Conservation (phyloP, 805 yeast genomes). For the Hanseniaspora thailandica region DNA sequence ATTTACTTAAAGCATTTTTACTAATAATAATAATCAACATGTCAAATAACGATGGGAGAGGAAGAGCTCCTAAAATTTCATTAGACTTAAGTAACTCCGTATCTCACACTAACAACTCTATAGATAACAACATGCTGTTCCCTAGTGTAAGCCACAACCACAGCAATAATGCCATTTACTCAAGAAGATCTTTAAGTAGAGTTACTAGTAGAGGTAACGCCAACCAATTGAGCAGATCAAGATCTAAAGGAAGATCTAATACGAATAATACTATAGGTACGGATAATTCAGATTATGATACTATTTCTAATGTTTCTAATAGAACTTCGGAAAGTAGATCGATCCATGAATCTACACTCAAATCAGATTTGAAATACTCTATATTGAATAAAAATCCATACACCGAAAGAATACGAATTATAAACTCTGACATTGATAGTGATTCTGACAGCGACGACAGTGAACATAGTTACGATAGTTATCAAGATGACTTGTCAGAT, state of each 20-base stretch:
- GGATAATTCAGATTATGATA: conserved; percentile 1
- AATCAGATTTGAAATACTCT: conserved; percentile 6
- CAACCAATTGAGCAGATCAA: neutral
- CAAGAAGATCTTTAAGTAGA: conserved; percentile 12
- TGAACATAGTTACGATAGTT: neutral
- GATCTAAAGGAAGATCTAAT: conserved; percentile 5
- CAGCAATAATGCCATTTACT: conserved; percentile 12
- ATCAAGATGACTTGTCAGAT: neutral
- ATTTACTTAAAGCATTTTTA: neutral
- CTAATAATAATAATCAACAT: neutral
- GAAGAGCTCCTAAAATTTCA: conserved; percentile 10
- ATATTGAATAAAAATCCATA: conserved; percentile 10
- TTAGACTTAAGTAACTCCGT: conserved; percentile 3
- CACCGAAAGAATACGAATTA: conserved; percentile 5
- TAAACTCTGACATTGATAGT: neutral
- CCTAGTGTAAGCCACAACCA: neutral
- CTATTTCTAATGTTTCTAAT: neutral
- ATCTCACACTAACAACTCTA: neutral
- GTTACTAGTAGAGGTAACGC: conserved; percentile 5
- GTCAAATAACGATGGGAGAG: conserved; percentile 4
- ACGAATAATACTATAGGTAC: neutral
- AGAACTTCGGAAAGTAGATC: conserved; percentile 8
- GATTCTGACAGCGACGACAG: neutral
- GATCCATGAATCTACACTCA: conserved; percentile 4
- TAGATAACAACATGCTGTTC: conserved; percentile 1